These are phyloP conservation scores for Juglanconis oblonga DNA, from an alignment of 2,329 filamentous ascomycete species.

Conservation along the genomic window DNA sequence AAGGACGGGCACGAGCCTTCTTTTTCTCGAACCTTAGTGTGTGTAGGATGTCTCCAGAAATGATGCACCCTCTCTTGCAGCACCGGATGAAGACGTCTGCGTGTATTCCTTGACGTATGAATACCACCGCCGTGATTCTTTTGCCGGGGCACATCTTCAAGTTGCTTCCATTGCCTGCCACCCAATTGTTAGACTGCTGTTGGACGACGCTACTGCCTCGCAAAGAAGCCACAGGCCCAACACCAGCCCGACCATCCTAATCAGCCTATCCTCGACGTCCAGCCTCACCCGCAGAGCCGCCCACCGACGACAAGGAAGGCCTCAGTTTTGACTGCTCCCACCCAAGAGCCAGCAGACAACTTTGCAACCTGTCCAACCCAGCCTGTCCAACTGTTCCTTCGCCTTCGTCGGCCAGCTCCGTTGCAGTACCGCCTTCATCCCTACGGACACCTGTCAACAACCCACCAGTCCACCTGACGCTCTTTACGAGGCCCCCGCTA, in stretches of 20 bases:
- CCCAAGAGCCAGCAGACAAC: neutral
- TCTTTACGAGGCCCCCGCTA: constrained; percentile 5
- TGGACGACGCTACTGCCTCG: constrained; percentile 16
- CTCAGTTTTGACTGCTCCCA: neutral
- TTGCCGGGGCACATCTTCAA: neutral
- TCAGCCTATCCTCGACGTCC: neutral
- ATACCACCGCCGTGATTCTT: neutral
- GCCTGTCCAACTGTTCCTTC: neutral
- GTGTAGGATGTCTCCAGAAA: too few species aligned
- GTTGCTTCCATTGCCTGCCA: neutral
- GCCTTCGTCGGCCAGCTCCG: neutral
- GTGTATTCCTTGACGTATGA: too few species aligned
- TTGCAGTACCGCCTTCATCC: constrained; percentile 1
- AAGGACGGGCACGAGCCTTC: too few species aligned
- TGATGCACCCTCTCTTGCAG: too few species aligned
- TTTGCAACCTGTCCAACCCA: neutral
- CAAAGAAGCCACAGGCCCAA: constrained; percentile 3
- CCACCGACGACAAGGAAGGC: neutral
- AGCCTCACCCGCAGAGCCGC: neutral
- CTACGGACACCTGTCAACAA: constrained; percentile 10
- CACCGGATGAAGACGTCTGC: too few species aligned
- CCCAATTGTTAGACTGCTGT: neutral
- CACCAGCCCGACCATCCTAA: neutral
- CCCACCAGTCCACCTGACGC: constrained; percentile 8
- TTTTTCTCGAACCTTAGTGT: too few species aligned